Evolutionary conservation across 2,329 filamentous ascomycete species (phyloP).

Genomic region (Dendrostoma leiphaemia): DNA sequence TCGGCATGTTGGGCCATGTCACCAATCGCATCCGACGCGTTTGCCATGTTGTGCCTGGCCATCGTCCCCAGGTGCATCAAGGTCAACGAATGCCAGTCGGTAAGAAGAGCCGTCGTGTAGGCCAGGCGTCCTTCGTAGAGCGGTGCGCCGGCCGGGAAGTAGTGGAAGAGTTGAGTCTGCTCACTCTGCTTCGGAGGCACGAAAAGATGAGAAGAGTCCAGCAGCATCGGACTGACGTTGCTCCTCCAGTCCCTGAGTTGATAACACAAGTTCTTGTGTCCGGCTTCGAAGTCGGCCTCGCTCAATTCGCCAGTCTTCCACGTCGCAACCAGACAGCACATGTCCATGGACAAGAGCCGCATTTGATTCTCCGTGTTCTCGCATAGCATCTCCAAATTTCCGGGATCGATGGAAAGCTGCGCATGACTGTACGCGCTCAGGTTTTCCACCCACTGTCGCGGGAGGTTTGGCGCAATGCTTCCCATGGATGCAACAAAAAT

Average conservation of each 20-base stretch:
- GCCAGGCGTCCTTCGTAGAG: conserved; percentile 71
- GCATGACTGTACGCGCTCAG: conserved; percentile 62
- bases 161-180: conserved; percentile 58
- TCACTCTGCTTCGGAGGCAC: conserved; percentile 55
- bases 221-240: conserved; percentile 60
- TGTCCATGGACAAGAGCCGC: conserved; percentile 74
- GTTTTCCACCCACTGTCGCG: conserved; percentile 73
- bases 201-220: conserved; percentile 61
- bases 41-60: conserved; percentile 51
- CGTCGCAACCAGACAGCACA: conserved; percentile 73
- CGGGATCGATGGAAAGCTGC: conserved; percentile 57
- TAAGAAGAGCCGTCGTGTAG: conserved; percentile 68
- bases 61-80: conserved; percentile 80
- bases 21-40: conserved; percentile 52
- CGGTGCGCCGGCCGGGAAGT: conserved; percentile 50
- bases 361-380: conserved; percentile 65
- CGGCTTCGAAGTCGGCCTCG: conserved; percentile 60
- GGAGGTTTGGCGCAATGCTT: conserved; percentile 70
- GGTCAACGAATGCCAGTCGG: conserved; percentile 76
- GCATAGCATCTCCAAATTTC: conserved; percentile 63
- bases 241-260: conserved; percentile 47
- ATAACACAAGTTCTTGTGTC: conserved; percentile 55
- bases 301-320: conserved; percentile 63
- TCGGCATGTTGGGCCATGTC: conserved; percentile 60
- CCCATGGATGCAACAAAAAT: conserved; percentile 80